Evolutionary conservation across 441 rosid species (phyloP), one percentile per base, ranked within the genome.

Genomic region (Syzygium syzygioides): DNA sequence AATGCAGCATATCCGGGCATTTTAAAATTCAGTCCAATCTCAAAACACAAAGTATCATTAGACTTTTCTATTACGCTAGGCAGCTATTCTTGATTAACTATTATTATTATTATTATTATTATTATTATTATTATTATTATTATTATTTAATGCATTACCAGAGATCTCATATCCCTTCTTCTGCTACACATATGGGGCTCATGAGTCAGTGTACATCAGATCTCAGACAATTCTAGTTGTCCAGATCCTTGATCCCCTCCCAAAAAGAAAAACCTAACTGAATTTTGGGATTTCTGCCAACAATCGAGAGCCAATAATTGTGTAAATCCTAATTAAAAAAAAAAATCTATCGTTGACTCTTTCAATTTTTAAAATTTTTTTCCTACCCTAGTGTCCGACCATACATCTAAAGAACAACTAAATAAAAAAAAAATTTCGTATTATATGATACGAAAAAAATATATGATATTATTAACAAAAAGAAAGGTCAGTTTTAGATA

Each of bases 31-130:
- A 37, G 50, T 71, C n/a, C 17, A 11, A 37, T 71, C 52, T 71
- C 17, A 20, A 37, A 37, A 71, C 4, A 11, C 25, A 11, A 45
- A 9, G 28, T 57, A 57, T 25, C 41, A 37, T 71, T 23, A 41
- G 13, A 37, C 9, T 37, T 76, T 76, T 41, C 17, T 23, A 34
- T 71, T 71, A 23, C 14, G n/a, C 15, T 23, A 23, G 4, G 17
- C n/a, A 71, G 17, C 15, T 20, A 37, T 71, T 37, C 50, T 12
- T 41, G 15, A 71, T 71, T 20, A 71, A 11, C 10, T 9, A 9
- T 57, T 23, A 10, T 37, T 11, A 37, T 71, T 0, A 71, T 34
- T 3, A 23, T 34, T 1, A 34, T 34, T 6, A 34, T 18, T 0
- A 19, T 37, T 37, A 37, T 37, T 37, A 37, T 37, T 9, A 9